Base-by-base conservation (phyloP, 768 basidiomycete species). In the Lactarius trivialis region DNA sequence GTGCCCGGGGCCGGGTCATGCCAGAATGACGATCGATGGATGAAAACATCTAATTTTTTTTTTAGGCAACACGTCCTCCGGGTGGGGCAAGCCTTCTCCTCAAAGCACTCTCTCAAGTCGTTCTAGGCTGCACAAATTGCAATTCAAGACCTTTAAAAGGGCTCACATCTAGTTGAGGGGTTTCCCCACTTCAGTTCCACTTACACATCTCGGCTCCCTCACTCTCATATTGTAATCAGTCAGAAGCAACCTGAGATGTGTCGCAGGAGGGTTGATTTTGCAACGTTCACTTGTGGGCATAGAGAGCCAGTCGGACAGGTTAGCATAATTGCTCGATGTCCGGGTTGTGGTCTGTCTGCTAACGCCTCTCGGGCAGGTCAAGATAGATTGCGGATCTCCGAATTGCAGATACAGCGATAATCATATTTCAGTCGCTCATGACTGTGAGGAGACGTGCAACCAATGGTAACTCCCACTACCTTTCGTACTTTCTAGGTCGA, bases 11-110 rank as follows among this genome's bases (percentile, higher is more conserved):
- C 56, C 61, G 64, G 64, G 53, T 36, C 37, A 53, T 58, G 33
- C 64, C 53, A 41, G 39, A 48, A 8, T 51, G 52, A 41, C 39
- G 61, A 65, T 65, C 64, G 64, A 65, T 65, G 45, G 48, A 63
- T 32, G 34, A 28, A 41, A 24, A 49, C 55, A 39, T 48, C 45
- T 24, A 7, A 28, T 32, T 17, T 56, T 58, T 53, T 58, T 53
- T 30, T 41, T n/a, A n/a, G 56, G 56, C 56, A 65, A 33, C 52
- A 43, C 56, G 58, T 55, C 48, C 57, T 45, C 48, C 56, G 17
- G 61, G 57, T 41, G 61, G 39, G 57, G 48, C 33, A 32, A 33
- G 37, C 51, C 24, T 34, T 54, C 56, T 63, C 36, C 48, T 37
- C 48, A 37, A 33, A 55, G 6, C 34, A 56, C 43, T 43, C 28